phyloP scores from a whole-genome alignment of 495 filamentous ascomycete genomes.

The Penicillium arizonense region DNA sequence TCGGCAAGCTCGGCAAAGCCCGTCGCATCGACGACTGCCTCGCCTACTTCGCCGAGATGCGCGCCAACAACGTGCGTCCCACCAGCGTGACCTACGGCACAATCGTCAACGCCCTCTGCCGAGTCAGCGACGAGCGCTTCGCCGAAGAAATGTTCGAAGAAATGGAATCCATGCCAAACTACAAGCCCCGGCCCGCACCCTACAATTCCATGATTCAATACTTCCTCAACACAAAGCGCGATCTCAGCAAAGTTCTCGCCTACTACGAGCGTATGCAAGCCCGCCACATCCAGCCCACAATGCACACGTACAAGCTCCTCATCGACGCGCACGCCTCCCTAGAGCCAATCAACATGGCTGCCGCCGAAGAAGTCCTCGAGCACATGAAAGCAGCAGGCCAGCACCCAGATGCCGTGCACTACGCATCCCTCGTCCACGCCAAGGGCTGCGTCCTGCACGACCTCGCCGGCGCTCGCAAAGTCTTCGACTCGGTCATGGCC shows the following conservation, averaged over 20 bases:
- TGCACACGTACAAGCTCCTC: slow-evolving; percentile 96
- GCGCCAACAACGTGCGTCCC: slow-evolving; percentile 83
- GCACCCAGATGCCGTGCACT: slow-evolving; percentile 87
- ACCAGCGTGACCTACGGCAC: slow-evolving; percentile 98
- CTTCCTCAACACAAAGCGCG: slow-evolving; percentile 95
- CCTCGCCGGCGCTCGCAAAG: slow-evolving; percentile 72
- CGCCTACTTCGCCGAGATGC: slow-evolving; percentile 98
- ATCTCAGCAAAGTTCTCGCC: slow-evolving; percentile 87
- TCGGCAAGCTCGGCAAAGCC: slow-evolving; percentile 96
- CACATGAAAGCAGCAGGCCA: slow-evolving; percentile 72
- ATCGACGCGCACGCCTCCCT: slow-evolving; percentile 94
- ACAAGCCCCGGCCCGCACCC: slow-evolving; percentile 93
- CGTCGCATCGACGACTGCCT: slow-evolving; percentile 97
- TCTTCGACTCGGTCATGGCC: slow-evolving; percentile 78
- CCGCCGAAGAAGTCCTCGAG: slow-evolving; percentile 81
- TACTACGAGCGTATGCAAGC: slow-evolving; percentile 94
- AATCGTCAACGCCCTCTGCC: slow-evolving; percentile 95
- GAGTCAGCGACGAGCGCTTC: slow-evolving; percentile 95
- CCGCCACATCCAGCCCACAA: slow-evolving; percentile 84
- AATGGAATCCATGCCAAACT: slow-evolving; percentile 98
- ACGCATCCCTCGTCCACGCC: slow-evolving; percentile 91
- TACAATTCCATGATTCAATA: slow-evolving; percentile 99
- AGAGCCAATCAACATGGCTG: slow-evolving; percentile 86
- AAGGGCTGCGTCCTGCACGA: slow-evolving; percentile 94
- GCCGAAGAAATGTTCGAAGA: slow-evolving; percentile 98